Percentiles rank a stretch among this genome's conserved stretches.
Evolutionary conservation across 2,329 filamentous ascomycete genomes (phyloP).

Genomic region (Cladobotryum mycophilum): DNA sequence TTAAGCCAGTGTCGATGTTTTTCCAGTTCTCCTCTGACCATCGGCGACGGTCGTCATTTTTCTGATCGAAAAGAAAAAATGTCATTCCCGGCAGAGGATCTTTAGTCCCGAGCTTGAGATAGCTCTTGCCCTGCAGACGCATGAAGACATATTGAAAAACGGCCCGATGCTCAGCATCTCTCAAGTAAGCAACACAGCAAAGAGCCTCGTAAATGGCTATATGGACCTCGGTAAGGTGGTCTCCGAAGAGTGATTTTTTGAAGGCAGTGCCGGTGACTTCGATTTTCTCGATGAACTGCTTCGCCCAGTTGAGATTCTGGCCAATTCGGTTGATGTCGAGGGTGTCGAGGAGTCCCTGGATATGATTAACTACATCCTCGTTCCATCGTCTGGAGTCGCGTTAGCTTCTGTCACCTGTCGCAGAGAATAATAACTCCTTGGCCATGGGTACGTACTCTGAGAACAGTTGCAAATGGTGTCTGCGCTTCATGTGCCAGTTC

Average conservation of each 20-base stretch:
- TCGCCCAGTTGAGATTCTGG: constrained; percentile 51
- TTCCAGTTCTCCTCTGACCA: constrained; percentile 36
- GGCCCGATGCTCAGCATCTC: constrained; percentile 41
- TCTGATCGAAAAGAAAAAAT: constrained; percentile 65
- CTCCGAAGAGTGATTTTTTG: constrained; percentile 40
- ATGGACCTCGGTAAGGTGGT: constrained; percentile 53
- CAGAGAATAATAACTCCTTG: neutral
- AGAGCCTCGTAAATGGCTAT: constrained; percentile 83
- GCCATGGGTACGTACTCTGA: constrained; percentile 42
- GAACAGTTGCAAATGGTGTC: constrained; percentile 55
- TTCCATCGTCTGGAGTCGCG: constrained; percentile 32
- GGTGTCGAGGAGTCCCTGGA: constrained; percentile 51
- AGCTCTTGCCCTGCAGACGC: constrained; percentile 63
- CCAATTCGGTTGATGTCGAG: constrained; percentile 58
- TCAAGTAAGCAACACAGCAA: constrained; percentile 75
- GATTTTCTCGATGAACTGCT: constrained; percentile 47
- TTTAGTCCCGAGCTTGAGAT: constrained; percentile 67
- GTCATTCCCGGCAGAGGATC: constrained; percentile 76
- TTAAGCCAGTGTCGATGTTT: constrained; percentile 48
- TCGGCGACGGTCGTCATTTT: constrained; percentile 49
- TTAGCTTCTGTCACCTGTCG: constrained; percentile 14
- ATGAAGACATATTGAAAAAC: constrained; percentile 79
- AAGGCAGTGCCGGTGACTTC: constrained; percentile 41
- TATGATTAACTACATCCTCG: constrained; percentile 44
- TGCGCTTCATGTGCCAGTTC: constrained; percentile 66